A percentile compares a stretch with the other conserved stretches of the same genome.
Conservation (phyloP, 345 rosid genomes). For the Hibiscus mutabilis region DNA sequence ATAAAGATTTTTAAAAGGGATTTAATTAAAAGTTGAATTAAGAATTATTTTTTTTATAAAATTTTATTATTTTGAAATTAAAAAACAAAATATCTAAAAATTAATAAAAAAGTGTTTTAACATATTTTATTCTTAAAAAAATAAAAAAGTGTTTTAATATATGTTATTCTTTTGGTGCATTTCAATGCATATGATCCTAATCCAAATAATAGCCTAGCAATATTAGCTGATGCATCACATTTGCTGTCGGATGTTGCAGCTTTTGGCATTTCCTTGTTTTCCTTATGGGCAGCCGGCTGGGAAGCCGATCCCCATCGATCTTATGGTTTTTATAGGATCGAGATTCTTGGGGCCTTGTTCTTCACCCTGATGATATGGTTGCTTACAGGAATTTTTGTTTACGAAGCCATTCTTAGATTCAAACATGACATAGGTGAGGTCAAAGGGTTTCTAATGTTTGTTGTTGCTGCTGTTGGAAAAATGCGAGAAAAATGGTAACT, state of each 20-base stretch:
- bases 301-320: conserved; percentile 45
- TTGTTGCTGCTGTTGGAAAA: conserved; percentile 40
- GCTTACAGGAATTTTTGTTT: conserved; percentile 47
- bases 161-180: no score
- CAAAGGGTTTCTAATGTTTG: conserved; percentile 46
- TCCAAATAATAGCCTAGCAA: conserved; percentile 33
- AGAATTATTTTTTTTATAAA: no score
- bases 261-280: conserved; percentile 42
- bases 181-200: no score
- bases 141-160: no score
- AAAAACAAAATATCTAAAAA: no score
- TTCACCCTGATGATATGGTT: conserved; percentile 48
- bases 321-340: conserved; percentile 44
- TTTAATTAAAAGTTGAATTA: no score
- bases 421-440: conserved; percentile 30
- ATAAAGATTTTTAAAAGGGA: no score
- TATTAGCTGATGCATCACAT: conserved; percentile 48
- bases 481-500: no score
- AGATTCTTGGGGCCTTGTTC: conserved; percentile 42
- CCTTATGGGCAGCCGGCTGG: conserved; percentile 50
- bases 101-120: no score
- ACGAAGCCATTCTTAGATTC: conserved; percentile 41
- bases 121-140: no score
- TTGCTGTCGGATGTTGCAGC: conserved; percentile 31
- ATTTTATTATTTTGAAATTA: no score